A percentile compares a stretch with the other conserved stretches of the same genome.
Evolutionary conservation across 2,329 filamentous ascomycete genomes (phyloP).

Genomic region (Pseudomassariella vexata): DNA sequence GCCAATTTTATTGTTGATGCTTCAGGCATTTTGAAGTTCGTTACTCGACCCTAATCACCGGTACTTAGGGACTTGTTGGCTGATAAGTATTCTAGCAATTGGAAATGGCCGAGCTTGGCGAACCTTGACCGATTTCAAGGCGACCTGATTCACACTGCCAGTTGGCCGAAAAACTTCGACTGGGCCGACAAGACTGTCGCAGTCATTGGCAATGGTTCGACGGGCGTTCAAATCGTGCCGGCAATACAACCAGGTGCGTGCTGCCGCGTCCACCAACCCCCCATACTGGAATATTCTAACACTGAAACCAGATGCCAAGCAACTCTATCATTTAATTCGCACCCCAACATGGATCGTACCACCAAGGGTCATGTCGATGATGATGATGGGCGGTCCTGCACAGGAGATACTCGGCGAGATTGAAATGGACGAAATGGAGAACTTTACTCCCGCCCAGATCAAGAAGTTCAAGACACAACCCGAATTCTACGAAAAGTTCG

Average conservation of each 20-base stretch:
- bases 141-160: constrained; percentile 45
- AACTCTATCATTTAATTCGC: constrained; percentile 35
- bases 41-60: no score
- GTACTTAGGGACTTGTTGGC: no score
- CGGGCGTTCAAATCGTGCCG: constrained; percentile 47
- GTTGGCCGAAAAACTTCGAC: constrained; percentile 45
- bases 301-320: constrained; percentile 24
- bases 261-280: background rate
- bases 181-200: constrained; percentile 44
- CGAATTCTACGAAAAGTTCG: constrained; percentile 38
- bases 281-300: background rate
- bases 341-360: constrained; percentile 37
- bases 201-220: constrained; percentile 52
- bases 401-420: constrained; percentile 30
- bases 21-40: constrained; percentile 48
- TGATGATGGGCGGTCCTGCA: constrained; percentile 29
- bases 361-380: constrained; percentile 29
- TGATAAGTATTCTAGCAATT: constrained; percentile 38
- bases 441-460: constrained; percentile 37
- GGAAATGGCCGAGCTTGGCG: constrained; percentile 46
- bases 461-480: constrained; percentile 40
- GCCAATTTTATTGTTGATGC: constrained; percentile 45
- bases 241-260: constrained; percentile 37
- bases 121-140: constrained; percentile 41
- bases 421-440: constrained; percentile 35